These are phyloP conservation scores for Sonneratia alba DNA, from an alignment of 345 rosid species.

Conservation along the genomic window DNA sequence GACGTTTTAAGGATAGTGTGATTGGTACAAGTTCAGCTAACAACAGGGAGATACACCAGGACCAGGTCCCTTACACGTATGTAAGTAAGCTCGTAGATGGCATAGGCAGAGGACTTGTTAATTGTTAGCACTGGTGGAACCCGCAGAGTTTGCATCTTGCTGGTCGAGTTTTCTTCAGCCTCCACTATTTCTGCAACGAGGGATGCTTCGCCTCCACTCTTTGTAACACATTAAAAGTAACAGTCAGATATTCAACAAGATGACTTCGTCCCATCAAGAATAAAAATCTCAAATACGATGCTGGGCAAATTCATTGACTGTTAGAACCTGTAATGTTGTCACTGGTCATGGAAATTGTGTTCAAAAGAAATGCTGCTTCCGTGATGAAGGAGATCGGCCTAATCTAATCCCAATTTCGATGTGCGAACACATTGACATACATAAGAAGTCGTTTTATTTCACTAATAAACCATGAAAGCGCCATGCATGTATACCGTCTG, in stretches of 20 bases:
- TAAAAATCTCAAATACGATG: neutral
- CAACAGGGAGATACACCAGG: neutral
- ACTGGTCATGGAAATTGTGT: neutral
- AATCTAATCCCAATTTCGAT: neutral
- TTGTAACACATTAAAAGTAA: neutral
- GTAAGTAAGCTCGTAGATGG: constrained; percentile 60
- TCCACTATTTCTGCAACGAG: constrained; percentile 84
- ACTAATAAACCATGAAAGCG: neutral
- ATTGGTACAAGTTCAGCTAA: neutral
- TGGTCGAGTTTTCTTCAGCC: constrained; percentile 81
- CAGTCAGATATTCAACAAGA: neutral
- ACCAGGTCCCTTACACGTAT: constrained; percentile 34
- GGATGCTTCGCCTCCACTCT: constrained; percentile 91
- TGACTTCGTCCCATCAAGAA: neutral
- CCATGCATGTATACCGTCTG: neutral
- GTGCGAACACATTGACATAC: too few relatives aligned
- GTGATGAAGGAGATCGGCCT: neutral
- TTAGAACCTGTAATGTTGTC: neutral
- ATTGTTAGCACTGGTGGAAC: constrained; percentile 71
- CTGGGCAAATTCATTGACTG: neutral
- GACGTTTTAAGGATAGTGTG: neutral
- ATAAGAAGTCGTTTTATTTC: neutral
- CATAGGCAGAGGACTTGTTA: constrained; percentile 75
- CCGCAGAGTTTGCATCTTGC: constrained; percentile 60
- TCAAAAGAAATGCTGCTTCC: neutral